Evolutionary conservation across 169 alveolate genomes (phyloP).

Genomic region (Toxoplasma gondii): DNA sequence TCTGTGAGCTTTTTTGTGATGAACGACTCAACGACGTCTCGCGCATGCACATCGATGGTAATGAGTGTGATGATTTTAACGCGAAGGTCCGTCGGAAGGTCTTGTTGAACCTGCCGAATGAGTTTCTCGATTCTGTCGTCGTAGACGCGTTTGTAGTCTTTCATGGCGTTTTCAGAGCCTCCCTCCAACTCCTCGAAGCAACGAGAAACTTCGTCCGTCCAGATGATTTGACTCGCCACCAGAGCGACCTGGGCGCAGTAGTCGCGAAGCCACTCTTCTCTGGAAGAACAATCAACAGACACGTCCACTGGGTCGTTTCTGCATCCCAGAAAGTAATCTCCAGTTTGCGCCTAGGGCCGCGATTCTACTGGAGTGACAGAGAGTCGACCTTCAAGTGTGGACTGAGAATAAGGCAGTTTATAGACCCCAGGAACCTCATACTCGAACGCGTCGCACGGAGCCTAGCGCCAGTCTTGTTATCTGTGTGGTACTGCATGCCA

Average conservation of each 20-base stretch:
- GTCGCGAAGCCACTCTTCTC: slow-evolving; percentile 92
- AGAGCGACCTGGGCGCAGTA: slow-evolving; percentile 95
- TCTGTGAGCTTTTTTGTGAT: slow-evolving; percentile 87
- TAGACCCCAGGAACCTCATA: no score
- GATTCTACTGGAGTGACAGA: no score
- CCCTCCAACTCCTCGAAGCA: slow-evolving; percentile 95
- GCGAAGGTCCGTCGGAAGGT: slow-evolving; percentile 66
- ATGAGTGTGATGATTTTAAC: slow-evolving; percentile 91
- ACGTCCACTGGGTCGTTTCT: neutral
- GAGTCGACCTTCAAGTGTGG: no score
- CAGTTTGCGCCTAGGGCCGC: no score
- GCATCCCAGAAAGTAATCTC: neutral
- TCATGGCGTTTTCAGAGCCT: slow-evolving; percentile 96
- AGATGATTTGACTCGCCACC: slow-evolving; percentile 92
- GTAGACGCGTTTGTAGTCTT: slow-evolving; percentile 90
- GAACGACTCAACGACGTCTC: slow-evolving; percentile 94
- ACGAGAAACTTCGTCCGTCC: slow-evolving; percentile 96
- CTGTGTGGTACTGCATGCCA: no score
- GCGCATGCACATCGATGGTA: slow-evolving; percentile 95
- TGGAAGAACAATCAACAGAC: neutral
- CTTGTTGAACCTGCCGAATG: slow-evolving; percentile 92
- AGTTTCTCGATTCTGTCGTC: slow-evolving; percentile 92
- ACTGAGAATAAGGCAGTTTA: no score
- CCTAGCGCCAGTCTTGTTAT: no score
- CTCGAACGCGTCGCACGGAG: no score